Percentiles rank a stretch among this genome's conserved stretches.
phyloP scores from a whole-genome alignment of 75 land plant genomes.

The Gnetum montanum region DNA sequence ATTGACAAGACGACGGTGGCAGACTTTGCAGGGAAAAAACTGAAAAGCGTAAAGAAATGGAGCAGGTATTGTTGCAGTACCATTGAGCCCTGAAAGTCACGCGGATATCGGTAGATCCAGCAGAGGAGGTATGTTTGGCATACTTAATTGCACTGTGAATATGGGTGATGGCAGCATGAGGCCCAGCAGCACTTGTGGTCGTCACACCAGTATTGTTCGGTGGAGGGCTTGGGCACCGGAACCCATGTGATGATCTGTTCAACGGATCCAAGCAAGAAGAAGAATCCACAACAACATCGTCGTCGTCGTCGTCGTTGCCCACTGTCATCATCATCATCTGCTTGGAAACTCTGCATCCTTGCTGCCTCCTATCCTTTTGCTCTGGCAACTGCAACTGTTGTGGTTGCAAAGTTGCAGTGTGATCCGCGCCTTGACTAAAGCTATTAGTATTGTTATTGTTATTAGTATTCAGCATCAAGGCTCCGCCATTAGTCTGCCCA shows the following conservation, averaged over 20 bases:
- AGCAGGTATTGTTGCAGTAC: no score
- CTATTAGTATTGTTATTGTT: background rate
- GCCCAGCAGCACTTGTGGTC: no score
- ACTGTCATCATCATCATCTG: background rate
- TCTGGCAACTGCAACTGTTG: background rate
- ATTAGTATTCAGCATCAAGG: background rate
- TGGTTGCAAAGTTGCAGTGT: background rate
- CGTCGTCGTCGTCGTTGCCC: background rate
- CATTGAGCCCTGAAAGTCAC: slow-evolving; percentile 4
- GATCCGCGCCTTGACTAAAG: background rate
- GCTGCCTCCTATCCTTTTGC: background rate
- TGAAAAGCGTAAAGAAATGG: no score
- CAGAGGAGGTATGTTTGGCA: no score
- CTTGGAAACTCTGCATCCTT: background rate
- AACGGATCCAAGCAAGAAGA: background rate
- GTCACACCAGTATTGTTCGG: no score
- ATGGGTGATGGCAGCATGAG: slow-evolving; percentile 2
- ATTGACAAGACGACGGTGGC: no score
- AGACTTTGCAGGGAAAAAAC: no score
- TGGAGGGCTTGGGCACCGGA: no score
- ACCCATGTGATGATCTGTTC: no score
- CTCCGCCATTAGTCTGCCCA: background rate
- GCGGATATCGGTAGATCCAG: no score
- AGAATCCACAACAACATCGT: background rate
- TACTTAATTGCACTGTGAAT: slow-evolving; percentile 1